Evolutionary conservation across 345 rosid species (phyloP).

Genomic region (Brassica nigra): DNA sequence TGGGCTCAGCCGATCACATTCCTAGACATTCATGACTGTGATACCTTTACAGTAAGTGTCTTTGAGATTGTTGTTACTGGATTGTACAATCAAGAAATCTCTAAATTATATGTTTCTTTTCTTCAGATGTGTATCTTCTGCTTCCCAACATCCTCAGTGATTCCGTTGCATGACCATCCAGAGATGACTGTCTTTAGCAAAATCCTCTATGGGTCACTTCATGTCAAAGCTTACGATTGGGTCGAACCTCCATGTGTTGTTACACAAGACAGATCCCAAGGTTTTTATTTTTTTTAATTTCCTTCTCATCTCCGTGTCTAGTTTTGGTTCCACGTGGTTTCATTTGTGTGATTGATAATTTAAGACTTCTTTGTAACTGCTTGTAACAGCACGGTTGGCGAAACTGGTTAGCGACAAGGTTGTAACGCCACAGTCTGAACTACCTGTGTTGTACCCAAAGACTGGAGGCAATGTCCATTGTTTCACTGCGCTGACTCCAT

Average conservation of each 20-base stretch:
- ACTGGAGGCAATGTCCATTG: slow-evolving; percentile 89
- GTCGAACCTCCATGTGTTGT: slow-evolving; percentile 69
- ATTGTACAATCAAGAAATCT: slow-evolving; percentile 6
- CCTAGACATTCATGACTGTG: slow-evolving; percentile 66
- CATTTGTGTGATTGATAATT: slow-evolving; percentile 7
- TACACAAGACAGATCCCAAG: slow-evolving; percentile 50
- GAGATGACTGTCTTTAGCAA: slow-evolving; percentile 94
- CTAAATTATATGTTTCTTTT: slow-evolving; percentile 18
- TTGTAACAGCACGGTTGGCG: slow-evolving; percentile 72
- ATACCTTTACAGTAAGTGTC: slow-evolving; percentile 65
- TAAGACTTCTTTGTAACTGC: background rate
- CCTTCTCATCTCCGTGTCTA: background rate
- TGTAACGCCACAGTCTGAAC: slow-evolving; percentile 61
- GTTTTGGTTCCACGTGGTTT: background rate
- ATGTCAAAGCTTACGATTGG: slow-evolving; percentile 96
- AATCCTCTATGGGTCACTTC: slow-evolving; percentile 88
- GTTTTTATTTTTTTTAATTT: slow-evolving; percentile 31
- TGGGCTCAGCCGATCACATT: slow-evolving; percentile 96
- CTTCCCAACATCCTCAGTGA: slow-evolving; percentile 91
- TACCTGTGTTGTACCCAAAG: slow-evolving; percentile 76
- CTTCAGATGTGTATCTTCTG: slow-evolving; percentile 91
- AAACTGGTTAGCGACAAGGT: slow-evolving; percentile 64
- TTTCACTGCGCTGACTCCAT: slow-evolving; percentile 89
- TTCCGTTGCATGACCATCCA: slow-evolving; percentile 97
- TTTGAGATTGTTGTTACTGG: slow-evolving; percentile 1